Evolutionary conservation across 1,139 yeast species (phyloP), one percentile per base, ranked within the genome.

Genomic region (Candida buenavistaensis): DNA sequence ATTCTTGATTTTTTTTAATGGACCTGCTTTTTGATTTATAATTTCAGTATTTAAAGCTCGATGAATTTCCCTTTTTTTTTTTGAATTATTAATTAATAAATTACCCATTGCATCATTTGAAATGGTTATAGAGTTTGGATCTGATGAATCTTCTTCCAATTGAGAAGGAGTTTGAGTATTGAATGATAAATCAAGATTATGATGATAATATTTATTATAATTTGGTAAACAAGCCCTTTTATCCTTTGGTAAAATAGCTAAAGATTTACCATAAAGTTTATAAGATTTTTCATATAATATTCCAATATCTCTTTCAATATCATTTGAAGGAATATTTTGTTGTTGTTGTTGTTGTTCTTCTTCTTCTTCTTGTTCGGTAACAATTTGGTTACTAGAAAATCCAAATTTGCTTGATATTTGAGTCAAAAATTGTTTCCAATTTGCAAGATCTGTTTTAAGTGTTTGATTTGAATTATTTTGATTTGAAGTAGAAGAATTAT

Each of bases 61-160:
- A 35, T 12, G 36, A 28, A 15, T 38, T 46, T 33, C 34, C 23
- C 28, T 38, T 24, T 28, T 23, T 32, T 36, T 14, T 13, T 40
- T 8, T 3, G 36, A 35, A 31, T 59, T 62, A 46, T 69, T 69
- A 27, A 70, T 69, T 28, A 69, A 51, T 15, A 69, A 52, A 42
- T 69, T 69, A 0, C 75, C 76, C 68, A 64, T 62, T 1, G 71
- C 63, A 39, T 70, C 75, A 39, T 66, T 68, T 12, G 68, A 55
- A 14, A 70, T 61, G 5, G 72, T 60, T 9, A 69, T 62, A 1
- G 67, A 49, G 36, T 63, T 61, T 1, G 59, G 59, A 33, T 64
- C 70, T 17, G 52, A 43, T 3, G 44, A 52, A 35, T 55, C 62
- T 14, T 58, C 68, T 32, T 57, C 63, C 5, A 48, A 30, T 36